Evolutionary conservation across 352 stramenopile genomes (phyloP).

Genomic region (Pythium plurisporium): DNA sequence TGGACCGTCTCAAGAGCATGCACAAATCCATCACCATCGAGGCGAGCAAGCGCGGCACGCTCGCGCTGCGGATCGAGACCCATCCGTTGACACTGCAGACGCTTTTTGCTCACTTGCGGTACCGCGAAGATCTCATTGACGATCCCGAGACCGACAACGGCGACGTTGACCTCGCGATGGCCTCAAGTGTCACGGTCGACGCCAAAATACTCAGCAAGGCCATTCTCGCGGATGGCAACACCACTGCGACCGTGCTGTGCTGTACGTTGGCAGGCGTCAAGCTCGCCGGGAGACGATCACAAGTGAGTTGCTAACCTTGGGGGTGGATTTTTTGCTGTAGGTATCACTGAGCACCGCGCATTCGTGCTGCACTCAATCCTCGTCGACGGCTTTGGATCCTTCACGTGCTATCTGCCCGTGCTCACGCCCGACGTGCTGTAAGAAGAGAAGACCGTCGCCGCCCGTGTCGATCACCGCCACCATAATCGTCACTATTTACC

Average conservation of each 20-base stretch:
- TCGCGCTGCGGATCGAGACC: constrained; percentile 69
- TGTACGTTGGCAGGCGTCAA: constrained; percentile 29
- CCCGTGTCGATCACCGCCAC: background rate
- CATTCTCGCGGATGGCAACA: constrained; percentile 66
- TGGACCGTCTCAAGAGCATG: constrained; percentile 70
- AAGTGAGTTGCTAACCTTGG: too few species aligned
- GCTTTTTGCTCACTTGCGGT: constrained; percentile 66
- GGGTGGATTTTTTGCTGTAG: constrained; percentile 20
- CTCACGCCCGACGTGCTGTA: constrained; percentile 52
- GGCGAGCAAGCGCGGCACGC: constrained; percentile 60
- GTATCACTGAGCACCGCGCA: constrained; percentile 72
- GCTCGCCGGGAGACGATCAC: too few species aligned
- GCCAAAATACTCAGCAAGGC: constrained; percentile 74
- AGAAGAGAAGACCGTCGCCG: background rate
- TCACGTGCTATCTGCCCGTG: constrained; percentile 81
- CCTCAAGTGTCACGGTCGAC: constrained; percentile 69
- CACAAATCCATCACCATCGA: constrained; percentile 75
- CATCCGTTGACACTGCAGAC: constrained; percentile 68
- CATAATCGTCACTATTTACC: background rate
- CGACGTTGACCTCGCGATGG: constrained; percentile 4
- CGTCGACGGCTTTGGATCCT: constrained; percentile 66
- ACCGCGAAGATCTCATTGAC: constrained; percentile 70
- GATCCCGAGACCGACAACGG: constrained; percentile 32
- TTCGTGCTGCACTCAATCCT: constrained; percentile 81
- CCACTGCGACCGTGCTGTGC: constrained; percentile 66